phyloP scores from a whole-genome alignment of 2,329 filamentous ascomycete genomes.

The Coniochaeta sp. region DNA sequence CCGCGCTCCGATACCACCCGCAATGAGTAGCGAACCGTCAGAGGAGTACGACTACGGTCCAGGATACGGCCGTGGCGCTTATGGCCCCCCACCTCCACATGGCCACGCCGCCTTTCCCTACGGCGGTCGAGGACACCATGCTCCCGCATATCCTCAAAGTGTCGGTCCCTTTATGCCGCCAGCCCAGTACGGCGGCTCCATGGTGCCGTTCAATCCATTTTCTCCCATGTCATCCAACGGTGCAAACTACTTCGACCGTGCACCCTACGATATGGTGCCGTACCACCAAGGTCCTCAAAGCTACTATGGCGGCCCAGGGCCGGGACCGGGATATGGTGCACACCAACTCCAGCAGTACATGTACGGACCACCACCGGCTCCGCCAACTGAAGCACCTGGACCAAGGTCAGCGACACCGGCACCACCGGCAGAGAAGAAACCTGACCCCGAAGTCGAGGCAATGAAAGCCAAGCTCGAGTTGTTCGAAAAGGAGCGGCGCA shows the following conservation, averaged over 20 bases:
- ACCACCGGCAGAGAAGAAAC: constrained; percentile 25
- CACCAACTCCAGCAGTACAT: constrained; percentile 24
- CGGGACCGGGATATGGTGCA: constrained; percentile 14
- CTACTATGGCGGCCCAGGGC: constrained; percentile 22
- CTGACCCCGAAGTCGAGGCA: constrained; percentile 50
- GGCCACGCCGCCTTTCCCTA: constrained; percentile 19
- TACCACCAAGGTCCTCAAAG: constrained; percentile 28
- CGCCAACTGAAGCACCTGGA: constrained; percentile 32
- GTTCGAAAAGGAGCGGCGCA: constrained; percentile 37
- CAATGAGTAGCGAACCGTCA: constrained; percentile 56
- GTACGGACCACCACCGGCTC: constrained; percentile 30
- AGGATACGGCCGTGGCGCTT: constrained; percentile 23
- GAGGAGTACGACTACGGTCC: constrained; percentile 46
- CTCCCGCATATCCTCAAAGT: constrained; percentile 36
- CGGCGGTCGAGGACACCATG: constrained; percentile 16
- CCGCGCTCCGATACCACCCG: constrained; percentile 28
- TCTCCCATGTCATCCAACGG: constrained; percentile 30
- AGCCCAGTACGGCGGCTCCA: constrained; percentile 28
- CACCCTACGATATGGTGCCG: constrained; percentile 43
- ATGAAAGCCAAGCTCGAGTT: constrained; percentile 51
- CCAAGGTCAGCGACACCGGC: constrained; percentile 30
- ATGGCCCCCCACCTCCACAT: constrained; percentile 20
- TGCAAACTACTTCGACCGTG: constrained; percentile 33
- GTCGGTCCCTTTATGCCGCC: constrained; percentile 33
- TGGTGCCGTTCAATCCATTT: constrained; percentile 46